Percentiles rank a stretch among this genome's conserved stretches.
These are phyloP conservation scores for Ustilago vetiveriae DNA, from an alignment of 1,284 basidiomycete genomes.

Conservation along the genomic window DNA sequence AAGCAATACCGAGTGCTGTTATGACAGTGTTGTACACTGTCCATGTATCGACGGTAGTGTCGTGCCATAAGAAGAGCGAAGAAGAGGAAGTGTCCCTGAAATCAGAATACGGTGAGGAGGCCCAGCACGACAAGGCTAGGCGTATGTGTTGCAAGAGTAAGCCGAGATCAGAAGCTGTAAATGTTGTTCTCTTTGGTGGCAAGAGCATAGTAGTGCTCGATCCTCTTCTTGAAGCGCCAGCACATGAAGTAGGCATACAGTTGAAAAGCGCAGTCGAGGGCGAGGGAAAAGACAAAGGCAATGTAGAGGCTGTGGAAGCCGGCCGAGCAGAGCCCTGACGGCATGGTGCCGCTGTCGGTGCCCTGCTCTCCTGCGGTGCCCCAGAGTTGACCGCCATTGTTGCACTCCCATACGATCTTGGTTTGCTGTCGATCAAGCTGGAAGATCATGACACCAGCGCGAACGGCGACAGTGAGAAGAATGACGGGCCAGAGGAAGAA, in stretches of 20 bases:
- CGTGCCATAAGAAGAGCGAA: not conserved
- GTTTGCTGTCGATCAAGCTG: conserved; percentile 59
- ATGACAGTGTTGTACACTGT: conserved; percentile 5
- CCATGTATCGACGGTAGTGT: not conserved
- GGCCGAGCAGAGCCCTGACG: conserved; percentile 74
- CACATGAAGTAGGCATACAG: conserved; percentile 69
- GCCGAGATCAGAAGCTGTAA: conserved; percentile 39
- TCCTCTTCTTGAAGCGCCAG: conserved; percentile 63
- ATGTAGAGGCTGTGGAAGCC: conserved; percentile 76
- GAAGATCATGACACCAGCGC: conserved; percentile 76
- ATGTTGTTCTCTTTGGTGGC: conserved; percentile 43
- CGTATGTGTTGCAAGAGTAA: no score
- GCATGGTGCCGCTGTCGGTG: conserved; percentile 69
- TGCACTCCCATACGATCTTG: conserved; percentile 78
- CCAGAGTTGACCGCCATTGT: conserved; percentile 78
- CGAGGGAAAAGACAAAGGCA: conserved; percentile 75
- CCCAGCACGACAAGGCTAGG: no score
- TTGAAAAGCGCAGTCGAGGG: conserved; percentile 77
- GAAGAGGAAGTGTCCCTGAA: conserved; percentile 12
- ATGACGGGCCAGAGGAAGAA: conserved; percentile 79
- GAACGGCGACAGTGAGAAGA: conserved; percentile 75
- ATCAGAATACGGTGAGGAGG: no score
- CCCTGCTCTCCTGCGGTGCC: conserved; percentile 70
- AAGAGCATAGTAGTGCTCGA: conserved; percentile 60
- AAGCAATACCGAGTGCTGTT: not conserved